phyloP scores from a whole-genome alignment of 164 flowering plant genomes.

The Pachysandra terminalis region DNA sequence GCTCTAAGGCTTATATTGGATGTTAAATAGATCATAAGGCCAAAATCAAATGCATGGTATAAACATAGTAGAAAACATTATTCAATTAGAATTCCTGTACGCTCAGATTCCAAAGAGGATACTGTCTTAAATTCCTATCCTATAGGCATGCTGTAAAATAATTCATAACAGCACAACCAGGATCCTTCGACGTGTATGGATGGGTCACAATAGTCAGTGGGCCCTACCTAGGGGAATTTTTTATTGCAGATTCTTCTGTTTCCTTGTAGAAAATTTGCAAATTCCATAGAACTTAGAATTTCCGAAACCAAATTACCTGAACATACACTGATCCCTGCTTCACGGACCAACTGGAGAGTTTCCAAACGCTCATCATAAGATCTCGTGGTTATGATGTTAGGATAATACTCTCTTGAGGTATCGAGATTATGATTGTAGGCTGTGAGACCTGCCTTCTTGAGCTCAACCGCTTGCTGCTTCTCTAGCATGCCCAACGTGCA shows the following conservation, averaged over 20 bases:
- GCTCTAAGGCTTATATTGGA: background rate
- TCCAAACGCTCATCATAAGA: conserved; percentile 87
- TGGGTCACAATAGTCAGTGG: too few species aligned
- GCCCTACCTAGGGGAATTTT: too few species aligned
- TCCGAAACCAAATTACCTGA: conserved; percentile 56
- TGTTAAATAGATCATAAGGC: background rate
- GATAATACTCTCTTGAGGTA: conserved; percentile 94
- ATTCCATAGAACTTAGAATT: too few species aligned
- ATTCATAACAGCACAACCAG: too few species aligned
- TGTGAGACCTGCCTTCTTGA: conserved; percentile 95
- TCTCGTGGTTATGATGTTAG: conserved; percentile 91
- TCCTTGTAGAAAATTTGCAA: too few species aligned
- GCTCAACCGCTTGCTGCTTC: conserved; percentile 90
- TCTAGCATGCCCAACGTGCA: conserved; percentile 99
- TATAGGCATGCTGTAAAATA: too few species aligned
- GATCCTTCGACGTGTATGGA: too few species aligned
- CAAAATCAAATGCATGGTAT: background rate
- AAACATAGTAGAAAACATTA: background rate
- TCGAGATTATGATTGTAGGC: conserved; percentile 99
- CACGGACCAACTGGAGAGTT: conserved; percentile 83
- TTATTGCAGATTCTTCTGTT: too few species aligned
- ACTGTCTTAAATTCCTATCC: too few species aligned
- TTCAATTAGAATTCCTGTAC: background rate
- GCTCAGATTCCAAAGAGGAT: too few species aligned
- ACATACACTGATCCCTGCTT: conserved; percentile 96